Percentiles rank a stretch among this genome's conserved stretches.
Conservation (phyloP, 257 asterid species). For the Gentiana macrophylla region DNA sequence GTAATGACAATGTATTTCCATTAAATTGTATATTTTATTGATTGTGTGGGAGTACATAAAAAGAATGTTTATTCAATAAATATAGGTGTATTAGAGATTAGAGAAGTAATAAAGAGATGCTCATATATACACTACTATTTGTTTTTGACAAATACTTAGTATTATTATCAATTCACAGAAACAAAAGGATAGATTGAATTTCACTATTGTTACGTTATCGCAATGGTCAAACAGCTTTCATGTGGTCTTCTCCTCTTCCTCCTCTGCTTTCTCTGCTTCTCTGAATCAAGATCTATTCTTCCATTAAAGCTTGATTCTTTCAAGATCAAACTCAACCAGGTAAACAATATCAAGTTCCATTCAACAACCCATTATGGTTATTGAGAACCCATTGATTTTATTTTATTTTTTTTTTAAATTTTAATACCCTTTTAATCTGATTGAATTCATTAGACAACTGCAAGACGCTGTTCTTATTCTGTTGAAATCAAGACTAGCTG, state of each 20-base stretch:
- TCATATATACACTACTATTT: no score
- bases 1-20: no score
- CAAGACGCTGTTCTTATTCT: conserved; percentile 24
- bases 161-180: no score
- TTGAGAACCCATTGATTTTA: neutral
- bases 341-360: neutral
- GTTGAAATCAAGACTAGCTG: conserved; percentile 38
- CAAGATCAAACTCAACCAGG: conserved; percentile 11
- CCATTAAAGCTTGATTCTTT: neutral
- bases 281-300: conserved; percentile 4
- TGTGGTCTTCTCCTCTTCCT: neutral
- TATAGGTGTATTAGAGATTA: no score
- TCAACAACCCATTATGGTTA: neutral
- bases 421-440: neutral
- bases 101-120: no score
- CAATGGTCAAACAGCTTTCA: conserved; percentile 9
- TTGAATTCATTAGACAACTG: neutral
- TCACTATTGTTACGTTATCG: no score
- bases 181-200: no score
- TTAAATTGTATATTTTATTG: no score
- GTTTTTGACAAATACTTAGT: no score
- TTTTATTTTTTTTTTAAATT: neutral
- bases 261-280: conserved; percentile 4
- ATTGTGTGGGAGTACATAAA: no score
- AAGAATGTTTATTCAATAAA: no score